These are phyloP conservation scores for Clitopilus hobsonii DNA, from an alignment of 768 basidiomycete genomes.

Conservation along the genomic window DNA sequence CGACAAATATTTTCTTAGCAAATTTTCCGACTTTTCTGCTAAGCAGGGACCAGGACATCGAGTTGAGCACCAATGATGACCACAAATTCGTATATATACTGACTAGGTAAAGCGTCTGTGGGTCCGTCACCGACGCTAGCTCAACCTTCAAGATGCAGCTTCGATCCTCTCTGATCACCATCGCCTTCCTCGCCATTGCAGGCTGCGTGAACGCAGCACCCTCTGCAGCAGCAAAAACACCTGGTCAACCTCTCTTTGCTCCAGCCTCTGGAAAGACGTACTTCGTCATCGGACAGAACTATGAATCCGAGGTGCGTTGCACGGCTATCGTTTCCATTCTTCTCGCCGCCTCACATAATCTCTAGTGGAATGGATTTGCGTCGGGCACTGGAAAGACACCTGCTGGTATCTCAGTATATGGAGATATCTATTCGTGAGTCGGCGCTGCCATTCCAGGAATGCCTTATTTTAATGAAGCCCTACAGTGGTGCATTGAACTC, in stretches of 20 bases:
- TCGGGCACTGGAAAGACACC: neutral
- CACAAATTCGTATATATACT: neutral
- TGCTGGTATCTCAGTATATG: neutral
- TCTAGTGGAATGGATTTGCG: neutral
- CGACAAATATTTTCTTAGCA: neutral
- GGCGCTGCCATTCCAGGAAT: too few species aligned
- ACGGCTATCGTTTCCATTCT: neutral
- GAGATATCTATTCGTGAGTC: neutral
- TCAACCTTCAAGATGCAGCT: neutral
- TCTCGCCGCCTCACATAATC: neutral
- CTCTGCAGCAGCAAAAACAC: neutral
- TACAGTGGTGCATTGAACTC: neutral
- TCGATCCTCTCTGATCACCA: neutral
- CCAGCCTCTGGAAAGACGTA: neutral
- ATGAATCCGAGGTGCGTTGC: neutral
- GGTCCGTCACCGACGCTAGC: neutral
- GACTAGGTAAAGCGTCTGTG: neutral
- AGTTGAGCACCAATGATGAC: neutral
- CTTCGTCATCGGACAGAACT: neutral
- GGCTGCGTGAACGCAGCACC: neutral
- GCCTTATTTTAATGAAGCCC: too few species aligned
- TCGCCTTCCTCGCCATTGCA: neutral
- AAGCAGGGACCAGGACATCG: neutral
- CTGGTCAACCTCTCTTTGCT: neutral
- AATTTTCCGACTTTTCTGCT: neutral